These are phyloP conservation scores for Camelina sativa DNA, from an alignment of 345 rosid genomes.

Conservation along the genomic window DNA sequence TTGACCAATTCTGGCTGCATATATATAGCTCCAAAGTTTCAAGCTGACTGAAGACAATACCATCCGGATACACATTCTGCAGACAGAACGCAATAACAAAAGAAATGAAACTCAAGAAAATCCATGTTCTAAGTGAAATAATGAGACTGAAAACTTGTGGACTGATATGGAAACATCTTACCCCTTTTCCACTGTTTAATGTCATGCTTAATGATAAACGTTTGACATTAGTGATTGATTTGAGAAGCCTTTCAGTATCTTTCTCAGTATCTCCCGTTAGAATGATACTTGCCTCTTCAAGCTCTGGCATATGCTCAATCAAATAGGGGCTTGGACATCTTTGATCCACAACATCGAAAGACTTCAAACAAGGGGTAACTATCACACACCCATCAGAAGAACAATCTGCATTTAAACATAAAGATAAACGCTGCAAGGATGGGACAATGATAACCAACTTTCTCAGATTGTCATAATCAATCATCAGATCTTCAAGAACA, in stretches of 20 bases:
- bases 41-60: conserved; percentile 4
- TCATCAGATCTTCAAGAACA: neutral
- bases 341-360: neutral
- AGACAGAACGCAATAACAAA: too few species aligned
- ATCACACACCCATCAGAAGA: neutral
- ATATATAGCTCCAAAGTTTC: neutral
- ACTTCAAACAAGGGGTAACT: neutral
- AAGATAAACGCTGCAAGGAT: neutral
- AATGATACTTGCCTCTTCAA: neutral
- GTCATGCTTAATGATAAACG: neutral
- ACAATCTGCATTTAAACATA: accelerated
- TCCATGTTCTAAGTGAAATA: too few species aligned
- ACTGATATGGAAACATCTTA: neutral
- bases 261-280: neutral
- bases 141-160: neutral
- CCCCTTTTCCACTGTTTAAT: neutral
- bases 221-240: neutral
- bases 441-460: neutral
- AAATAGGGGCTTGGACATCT: neutral
- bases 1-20: neutral
- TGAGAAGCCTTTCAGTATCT: neutral
- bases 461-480: neutral
- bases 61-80: neutral
- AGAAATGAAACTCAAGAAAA: too few species aligned
- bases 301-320: neutral